Percentiles rank a stretch among this genome's conserved stretches.
Evolutionary conservation across 805 yeast species (phyloP).

Genomic region (Candida jianshihensis): DNA sequence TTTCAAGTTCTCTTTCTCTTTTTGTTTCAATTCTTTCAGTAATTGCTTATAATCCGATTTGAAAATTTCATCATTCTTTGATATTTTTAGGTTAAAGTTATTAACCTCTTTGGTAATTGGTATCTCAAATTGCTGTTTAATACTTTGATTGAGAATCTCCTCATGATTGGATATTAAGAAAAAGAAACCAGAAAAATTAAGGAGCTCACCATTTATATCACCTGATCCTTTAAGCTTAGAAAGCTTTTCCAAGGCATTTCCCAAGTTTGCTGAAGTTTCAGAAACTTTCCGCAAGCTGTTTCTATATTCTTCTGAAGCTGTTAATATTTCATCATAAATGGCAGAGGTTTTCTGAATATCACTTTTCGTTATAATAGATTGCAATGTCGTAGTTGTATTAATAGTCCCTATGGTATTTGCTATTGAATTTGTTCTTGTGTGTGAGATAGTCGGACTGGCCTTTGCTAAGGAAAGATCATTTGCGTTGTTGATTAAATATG

Average conservation of each 20-base stretch:
- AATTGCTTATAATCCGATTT: slow-evolving; percentile 45
- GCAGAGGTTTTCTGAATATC: slow-evolving; percentile 48
- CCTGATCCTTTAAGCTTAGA: slow-evolving; percentile 48
- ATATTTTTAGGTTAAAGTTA: slow-evolving; percentile 36
- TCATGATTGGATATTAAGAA: slow-evolving; percentile 72
- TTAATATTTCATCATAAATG: slow-evolving; percentile 40
- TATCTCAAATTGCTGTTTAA: slow-evolving; percentile 46
- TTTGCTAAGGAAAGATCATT: slow-evolving; percentile 21
- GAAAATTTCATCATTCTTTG: slow-evolving; percentile 45
- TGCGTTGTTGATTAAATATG: slow-evolving; percentile 19
- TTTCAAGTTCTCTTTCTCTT: slow-evolving; percentile 55
- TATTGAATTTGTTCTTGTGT: slow-evolving; percentile 10
- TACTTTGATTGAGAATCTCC: slow-evolving; percentile 53
- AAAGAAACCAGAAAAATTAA: slow-evolving; percentile 72
- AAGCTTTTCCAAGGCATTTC: slow-evolving; percentile 67
- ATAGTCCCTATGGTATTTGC: not conserved
- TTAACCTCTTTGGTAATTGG: slow-evolving; percentile 43
- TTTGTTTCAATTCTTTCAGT: slow-evolving; percentile 44
- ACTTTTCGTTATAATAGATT: slow-evolving; percentile 36
- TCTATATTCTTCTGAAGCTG: slow-evolving; percentile 40
- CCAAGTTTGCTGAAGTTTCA: slow-evolving; percentile 63
- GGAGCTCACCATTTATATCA: slow-evolving; percentile 41
- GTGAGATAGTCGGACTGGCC: slow-evolving; percentile 7
- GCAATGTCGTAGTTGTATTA: not conserved
- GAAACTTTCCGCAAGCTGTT: slow-evolving; percentile 41